Evolutionary conservation across 176 grass and related monocot genomes (phyloP), one percentile per base, ranked within the genome.

Genomic region (Musa schizocarpa): DNA sequence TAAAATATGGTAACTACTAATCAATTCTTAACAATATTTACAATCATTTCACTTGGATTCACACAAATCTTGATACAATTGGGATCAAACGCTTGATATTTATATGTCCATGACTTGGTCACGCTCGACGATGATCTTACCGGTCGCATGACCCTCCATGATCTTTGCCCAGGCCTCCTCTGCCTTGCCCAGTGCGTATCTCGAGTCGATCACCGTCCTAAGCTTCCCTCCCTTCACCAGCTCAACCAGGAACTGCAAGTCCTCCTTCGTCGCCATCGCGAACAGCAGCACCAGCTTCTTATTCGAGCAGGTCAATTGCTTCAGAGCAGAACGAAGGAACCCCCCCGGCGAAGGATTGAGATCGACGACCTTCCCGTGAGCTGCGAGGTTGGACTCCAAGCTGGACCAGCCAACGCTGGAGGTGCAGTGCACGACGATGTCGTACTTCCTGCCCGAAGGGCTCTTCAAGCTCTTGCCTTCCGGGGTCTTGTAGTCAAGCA

Each of bases 111-210:
- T 25, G 9, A 9, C 24, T 9, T 0, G 13, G 9, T 27, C 13
- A 29, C 68, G 83, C 80, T 92, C 79, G 1, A 92, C 54, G 50
- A 92, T 74, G 50, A 92, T 85, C 80, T 96, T 96, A 21, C 92
- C 92, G 0, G 81, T 91, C 5, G 79, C 79, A 48, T 87, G 92
- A 2, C 92, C 88, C 11, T 89, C 86, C 65, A 89, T 91, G 78
- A 88, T 96, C 86, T 11, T 92, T 19, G 76, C 74, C 92, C 88
- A 92, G 0, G 88, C 88, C 59, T 83, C 79, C 9, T 43, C 43
- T 1, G 63, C 86, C 2, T 89, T 87, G 2, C 78, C 69, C 75
- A 87, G 54, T 1, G 82, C 68, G 54, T 83, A 68, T 34, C 21
- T 89, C 0, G 88, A 89, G 63, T 96, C 86, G 0, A 96, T 63